Base-by-base conservation (phyloP, 208 protist species). In the Lotmaria passim region DNA sequence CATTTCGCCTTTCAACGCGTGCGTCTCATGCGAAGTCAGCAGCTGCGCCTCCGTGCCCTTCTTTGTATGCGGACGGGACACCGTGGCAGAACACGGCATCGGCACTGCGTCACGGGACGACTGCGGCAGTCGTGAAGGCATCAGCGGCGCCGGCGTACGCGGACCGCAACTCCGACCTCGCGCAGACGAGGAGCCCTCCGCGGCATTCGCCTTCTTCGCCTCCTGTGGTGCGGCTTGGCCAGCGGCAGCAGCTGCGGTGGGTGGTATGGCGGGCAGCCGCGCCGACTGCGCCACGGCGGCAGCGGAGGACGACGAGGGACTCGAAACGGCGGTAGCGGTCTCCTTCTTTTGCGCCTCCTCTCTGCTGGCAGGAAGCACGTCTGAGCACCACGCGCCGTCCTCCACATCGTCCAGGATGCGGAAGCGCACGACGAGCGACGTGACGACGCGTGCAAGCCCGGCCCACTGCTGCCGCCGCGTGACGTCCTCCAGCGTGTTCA, bases 401-500 rank as follows among this genome's bases (percentile, higher is more conserved):
- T 79, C 63, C 10, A 65, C 43, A 19, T 75, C 48, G 62, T 93
- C 86, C 21, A 96, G 75, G 21, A 94, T 72, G 48, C 78, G 80
- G 38, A 93, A 78, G 7, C 88, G 86, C 31, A 84, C 84, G 23
- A 91, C 64, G 12, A 96, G 71, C 23, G 85, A 90, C 21, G 80
- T 83, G 17, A 96, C 66, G 24, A 96, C 62, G 47, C 86, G 84
- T 14, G 83, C 81, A 66, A 94, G 39, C 19, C 77, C 80, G 7
- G 82, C 52, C 87, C 86, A 93, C 68, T 79, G 68, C 71, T 81
- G 81, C 36, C 81, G 71, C 21, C 70, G 73, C 36, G 78, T 75
- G 30, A 26, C 59, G 53, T 91, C 85, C 24, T 79, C 51, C 19
- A 85, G 53, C 12, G 62, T 68, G 60, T 70, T 74, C 36, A 69